phyloP scores from a whole-genome alignment of 805 yeast genomes.

The Vanderwaltozyma yarrowii region DNA sequence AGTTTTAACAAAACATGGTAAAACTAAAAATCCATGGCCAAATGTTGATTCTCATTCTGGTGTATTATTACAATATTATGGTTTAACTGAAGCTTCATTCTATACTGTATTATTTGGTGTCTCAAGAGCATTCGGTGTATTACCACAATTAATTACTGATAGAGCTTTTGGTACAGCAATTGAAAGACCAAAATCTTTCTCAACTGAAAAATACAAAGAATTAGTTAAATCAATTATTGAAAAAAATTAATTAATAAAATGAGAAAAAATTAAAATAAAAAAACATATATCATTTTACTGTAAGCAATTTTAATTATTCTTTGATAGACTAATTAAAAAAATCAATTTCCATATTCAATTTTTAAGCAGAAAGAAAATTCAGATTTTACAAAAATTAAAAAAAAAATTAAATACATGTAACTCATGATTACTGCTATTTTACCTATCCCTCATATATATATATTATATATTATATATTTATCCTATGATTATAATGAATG shows the following conservation, averaged over 20 bases:
- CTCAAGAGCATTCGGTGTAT: slow-evolving; percentile 76
- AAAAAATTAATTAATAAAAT: slow-evolving; percentile 1
- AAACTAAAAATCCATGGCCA: slow-evolving; percentile 92
- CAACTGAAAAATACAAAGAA: slow-evolving; percentile 85
- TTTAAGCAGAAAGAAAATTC: no score
- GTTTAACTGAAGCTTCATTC: slow-evolving; percentile 70
- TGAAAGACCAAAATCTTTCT: slow-evolving; percentile 89
- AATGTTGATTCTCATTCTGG: slow-evolving; percentile 86
- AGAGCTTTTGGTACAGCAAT: slow-evolving; percentile 74
- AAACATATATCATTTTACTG: neutral
- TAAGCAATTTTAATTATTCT: neutral
- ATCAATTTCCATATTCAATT: no score
- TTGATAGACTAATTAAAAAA: no score
- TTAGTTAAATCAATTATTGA: slow-evolving; percentile 41
- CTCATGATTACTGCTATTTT: no score
- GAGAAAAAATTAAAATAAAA: neutral
- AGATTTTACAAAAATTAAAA: no score
- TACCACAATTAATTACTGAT: slow-evolving; percentile 77
- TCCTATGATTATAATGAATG: neutral
- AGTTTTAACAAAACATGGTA: slow-evolving; percentile 74
- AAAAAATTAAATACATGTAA: no score
- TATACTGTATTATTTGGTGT: slow-evolving; percentile 84
- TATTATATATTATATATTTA: no score
- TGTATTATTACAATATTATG: slow-evolving; percentile 76
- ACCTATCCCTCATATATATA: no score